These are phyloP conservation scores for Kodamaea sp. DNA, from an alignment of 1,139 yeast species.

Conservation along the genomic window DNA sequence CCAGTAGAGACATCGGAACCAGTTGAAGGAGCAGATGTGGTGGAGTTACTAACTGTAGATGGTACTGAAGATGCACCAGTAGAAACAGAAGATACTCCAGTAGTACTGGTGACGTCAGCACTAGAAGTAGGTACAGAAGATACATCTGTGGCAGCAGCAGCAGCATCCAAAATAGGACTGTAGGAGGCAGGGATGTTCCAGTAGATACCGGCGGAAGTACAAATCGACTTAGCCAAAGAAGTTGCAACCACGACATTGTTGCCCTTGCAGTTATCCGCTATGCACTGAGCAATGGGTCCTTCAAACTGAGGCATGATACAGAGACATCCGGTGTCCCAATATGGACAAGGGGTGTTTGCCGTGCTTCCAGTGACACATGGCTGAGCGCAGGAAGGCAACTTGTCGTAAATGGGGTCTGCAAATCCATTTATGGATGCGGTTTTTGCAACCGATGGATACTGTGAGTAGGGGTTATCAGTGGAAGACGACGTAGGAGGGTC, in stretches of 20 bases:
- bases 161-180: constrained; percentile 28
- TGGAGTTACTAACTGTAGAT: constrained; percentile 1
- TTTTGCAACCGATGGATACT: constrained; percentile 49
- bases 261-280: constrained; percentile 37
- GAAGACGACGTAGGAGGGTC: constrained; percentile 13
- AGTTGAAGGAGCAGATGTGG: constrained; percentile 2
- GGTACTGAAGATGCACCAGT: background rate
- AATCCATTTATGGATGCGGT: constrained; percentile 54
- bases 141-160: constrained; percentile 18
- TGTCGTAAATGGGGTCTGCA: constrained; percentile 47
- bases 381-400: constrained; percentile 47
- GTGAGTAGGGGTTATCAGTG: constrained; percentile 24
- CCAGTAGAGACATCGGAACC: background rate
- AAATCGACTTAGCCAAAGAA: constrained; percentile 40
- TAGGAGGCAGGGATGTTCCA: constrained; percentile 44
- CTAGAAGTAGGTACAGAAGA: constrained; percentile 11
- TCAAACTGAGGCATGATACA: constrained; percentile 52
- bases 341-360: constrained; percentile 47
- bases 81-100: too few relatives aligned
- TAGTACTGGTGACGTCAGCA: too few relatives aligned
- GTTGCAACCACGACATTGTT: constrained; percentile 39
- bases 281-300: constrained; percentile 45
- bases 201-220: constrained; percentile 45
- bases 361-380: constrained; percentile 31
- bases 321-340: constrained; percentile 57